Conservation (phyloP, 129 eudicot genomes). For the Arctium minus region DNA sequence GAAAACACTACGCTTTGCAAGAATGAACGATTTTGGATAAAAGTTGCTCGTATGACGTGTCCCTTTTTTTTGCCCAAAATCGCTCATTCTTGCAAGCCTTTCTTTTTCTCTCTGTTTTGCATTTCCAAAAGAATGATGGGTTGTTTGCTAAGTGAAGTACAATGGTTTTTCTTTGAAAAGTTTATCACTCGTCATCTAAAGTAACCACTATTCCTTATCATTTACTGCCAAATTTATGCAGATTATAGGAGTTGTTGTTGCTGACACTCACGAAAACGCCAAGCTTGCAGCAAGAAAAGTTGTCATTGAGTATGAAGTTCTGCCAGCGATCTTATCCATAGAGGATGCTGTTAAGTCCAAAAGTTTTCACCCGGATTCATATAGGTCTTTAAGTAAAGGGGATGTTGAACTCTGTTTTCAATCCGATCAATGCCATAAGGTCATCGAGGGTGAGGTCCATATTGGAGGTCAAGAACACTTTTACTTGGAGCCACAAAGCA, state of each 20-base stretch:
- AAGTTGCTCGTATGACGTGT: too few relatives aligned
- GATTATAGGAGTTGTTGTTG: conserved; percentile 92
- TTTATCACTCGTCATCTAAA: not conserved
- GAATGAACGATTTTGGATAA: too few relatives aligned
- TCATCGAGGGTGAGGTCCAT: conserved; percentile 87
- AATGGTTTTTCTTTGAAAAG: not conserved
- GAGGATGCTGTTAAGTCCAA: conserved; percentile 63
- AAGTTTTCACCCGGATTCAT: conserved; percentile 72
- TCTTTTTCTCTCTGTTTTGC: too few relatives aligned
- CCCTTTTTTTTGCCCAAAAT: too few relatives aligned
- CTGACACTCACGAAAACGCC: conserved; percentile 96
- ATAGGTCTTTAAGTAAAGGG: conserved; percentile 61
- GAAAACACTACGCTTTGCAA: too few relatives aligned
- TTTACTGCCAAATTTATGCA: conserved; percentile 26
- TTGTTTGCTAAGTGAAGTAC: too few relatives aligned
- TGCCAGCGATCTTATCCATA: conserved; percentile 86
- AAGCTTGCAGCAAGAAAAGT: conserved; percentile 84
- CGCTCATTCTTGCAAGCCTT: too few relatives aligned
- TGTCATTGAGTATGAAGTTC: conserved; percentile 66
- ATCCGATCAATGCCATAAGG: conserved; percentile 71
- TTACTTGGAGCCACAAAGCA: conserved; percentile 85
- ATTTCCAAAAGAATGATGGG: too few relatives aligned
- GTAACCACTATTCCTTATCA: not conserved
- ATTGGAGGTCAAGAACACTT: conserved; percentile 98
- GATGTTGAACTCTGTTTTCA: conserved; percentile 69